Conservation (phyloP, 179 eudicot genomes). For the Beta corolliflora region DNA sequence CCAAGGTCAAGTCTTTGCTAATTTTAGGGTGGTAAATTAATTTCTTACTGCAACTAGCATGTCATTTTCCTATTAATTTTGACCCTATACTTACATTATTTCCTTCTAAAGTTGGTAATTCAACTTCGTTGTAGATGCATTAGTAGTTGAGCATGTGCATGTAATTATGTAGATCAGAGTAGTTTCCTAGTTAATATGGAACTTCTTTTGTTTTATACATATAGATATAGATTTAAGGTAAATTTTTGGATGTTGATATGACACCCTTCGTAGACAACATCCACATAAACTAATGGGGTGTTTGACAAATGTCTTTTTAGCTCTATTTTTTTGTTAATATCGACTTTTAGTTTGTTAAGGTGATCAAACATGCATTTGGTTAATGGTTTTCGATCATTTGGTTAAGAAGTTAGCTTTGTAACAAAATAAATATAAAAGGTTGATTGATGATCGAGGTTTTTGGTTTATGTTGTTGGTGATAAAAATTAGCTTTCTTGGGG, state of each 20-base stretch:
- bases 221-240: neutral
- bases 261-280: neutral
- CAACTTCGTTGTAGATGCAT: neutral
- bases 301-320: too few relatives aligned
- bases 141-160: constrained; percentile 17
- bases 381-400: too few relatives aligned
- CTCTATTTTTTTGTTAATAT: neutral
- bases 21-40: constrained; percentile 7
- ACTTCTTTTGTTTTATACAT: neutral
- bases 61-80: neutral
- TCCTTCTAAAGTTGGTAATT: neutral
- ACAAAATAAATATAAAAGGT: too few relatives aligned
- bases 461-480: too few relatives aligned
- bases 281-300: neutral
- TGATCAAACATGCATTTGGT: neutral
- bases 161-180: neutral
- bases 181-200: neutral
- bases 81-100: neutral
- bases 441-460: too few relatives aligned
- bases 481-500: too few relatives aligned
- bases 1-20: constrained; percentile 8
- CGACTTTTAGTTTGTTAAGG: neutral
- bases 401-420: too few relatives aligned
- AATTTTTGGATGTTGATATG: neutral
- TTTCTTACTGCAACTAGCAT: constrained; percentile 5